Percentiles rank a stretch among this genome's conserved stretches.
Evolutionary conservation across 2,329 filamentous ascomycete species (phyloP).

Genomic region (Aschersonia sp.): DNA sequence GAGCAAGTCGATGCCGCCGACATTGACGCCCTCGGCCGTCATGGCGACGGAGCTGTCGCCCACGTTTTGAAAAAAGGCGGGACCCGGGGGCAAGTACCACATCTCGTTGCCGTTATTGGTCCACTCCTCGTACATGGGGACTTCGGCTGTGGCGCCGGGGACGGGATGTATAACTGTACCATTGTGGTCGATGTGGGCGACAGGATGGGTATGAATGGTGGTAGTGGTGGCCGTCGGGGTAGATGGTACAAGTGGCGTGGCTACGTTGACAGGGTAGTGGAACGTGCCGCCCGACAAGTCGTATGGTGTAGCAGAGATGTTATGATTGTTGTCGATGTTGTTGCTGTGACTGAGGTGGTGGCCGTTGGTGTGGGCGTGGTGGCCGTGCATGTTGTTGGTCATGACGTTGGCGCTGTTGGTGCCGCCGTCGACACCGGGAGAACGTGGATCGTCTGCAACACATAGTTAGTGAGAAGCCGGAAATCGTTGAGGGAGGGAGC

Average conservation of each 20-base stretch:
- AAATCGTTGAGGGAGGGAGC: too few species aligned
- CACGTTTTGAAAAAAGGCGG: conserved; percentile 51
- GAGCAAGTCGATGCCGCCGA: conserved; percentile 50
- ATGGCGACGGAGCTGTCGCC: conserved; percentile 47
- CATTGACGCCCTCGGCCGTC: conserved; percentile 53
- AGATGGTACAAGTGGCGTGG: conserved; percentile 32
- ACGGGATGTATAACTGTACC: background rate
- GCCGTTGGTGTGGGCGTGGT: too few species aligned
- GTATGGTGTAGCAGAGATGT: conserved; percentile 50
- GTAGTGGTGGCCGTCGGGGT: conserved; percentile 22
- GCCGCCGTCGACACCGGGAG: conserved; percentile 16
- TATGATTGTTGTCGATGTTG: conserved; percentile 14
- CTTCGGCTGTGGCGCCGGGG: conserved; percentile 9
- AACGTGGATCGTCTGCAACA: conserved; percentile 17
- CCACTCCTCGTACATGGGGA: conserved; percentile 40
- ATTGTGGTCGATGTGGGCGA: conserved; percentile 18
- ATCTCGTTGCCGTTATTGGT: conserved; percentile 41
- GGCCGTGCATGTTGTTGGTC: too few species aligned
- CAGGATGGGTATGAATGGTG: too few species aligned
- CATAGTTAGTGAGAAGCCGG: too few species aligned
- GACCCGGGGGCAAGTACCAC: conserved; percentile 52
- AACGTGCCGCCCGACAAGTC: conserved; percentile 41
- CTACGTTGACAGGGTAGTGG: conserved; percentile 28
- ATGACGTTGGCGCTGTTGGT: too few species aligned
- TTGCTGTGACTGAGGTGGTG: too few species aligned